Evolutionary conservation across 371 early-diverging fungal species (phyloP), one percentile per base, ranked within the genome.

Genomic region (Lichtheimia hyalospora): DNA sequence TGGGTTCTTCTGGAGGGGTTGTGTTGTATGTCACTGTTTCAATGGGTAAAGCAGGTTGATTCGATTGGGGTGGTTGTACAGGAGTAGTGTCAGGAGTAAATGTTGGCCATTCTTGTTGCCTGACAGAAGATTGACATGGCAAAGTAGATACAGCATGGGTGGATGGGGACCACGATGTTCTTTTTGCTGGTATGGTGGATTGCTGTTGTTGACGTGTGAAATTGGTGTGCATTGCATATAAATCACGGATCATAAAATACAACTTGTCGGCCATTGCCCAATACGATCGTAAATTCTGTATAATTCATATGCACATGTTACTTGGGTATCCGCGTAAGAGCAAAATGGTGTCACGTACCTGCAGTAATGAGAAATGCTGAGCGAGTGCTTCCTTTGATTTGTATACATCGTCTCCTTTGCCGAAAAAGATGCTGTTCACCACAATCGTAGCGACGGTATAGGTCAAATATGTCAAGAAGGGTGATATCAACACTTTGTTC

Each of bases 251-350:
- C 72, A 85, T 83, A 54, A 83, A 84, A 56, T 81, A 84, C 18
- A 84, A 65, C 49, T 82, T 81, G 58, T 85, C 86, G 0, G 86
- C 83, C 78, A 85, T 84, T 1, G 86, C 80, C 86, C 86, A 85
- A 24, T 74, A 78, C 21, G 72, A 60, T 58, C 82, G 74, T 60
- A 84, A 79, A 10, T 70, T 46, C 74, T 79, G 62, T 7, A 20
- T n/a, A n/a, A n/a, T n/a, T n/a, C n/a, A n/a, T n/a, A n/a, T n/a
- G 24, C 12, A 7, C 15, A 51, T n/a, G 40, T 20, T 8, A 56
- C 10, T 15, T 23, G 39, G 23, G n/a, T 15, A 42, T 43, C 5
- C 55, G 8, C 21, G 7, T 21, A 20, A 25, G 25, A 25, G 0
- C 15, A 34, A 14, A 67, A 46, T 21, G 21, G 5, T 21, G 46